These are phyloP conservation scores for Citrullus colocynthis DNA, from an alignment of 306 rosid genomes.

Conservation along the genomic window DNA sequence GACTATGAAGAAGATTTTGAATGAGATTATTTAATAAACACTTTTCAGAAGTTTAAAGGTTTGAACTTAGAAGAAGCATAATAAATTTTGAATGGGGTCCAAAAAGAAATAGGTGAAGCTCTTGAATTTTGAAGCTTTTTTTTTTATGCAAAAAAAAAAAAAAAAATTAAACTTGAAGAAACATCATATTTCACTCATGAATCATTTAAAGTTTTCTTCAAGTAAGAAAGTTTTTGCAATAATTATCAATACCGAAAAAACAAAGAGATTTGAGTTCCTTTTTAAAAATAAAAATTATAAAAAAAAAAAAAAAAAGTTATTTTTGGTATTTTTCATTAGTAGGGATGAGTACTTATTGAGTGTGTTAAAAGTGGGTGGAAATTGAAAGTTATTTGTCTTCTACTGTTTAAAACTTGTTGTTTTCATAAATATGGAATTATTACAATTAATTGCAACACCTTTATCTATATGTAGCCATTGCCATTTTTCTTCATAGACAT, in stretches of 20 bases:
- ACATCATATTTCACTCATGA: not conserved
- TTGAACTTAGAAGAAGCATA: not conserved
- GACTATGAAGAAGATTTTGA: not conserved
- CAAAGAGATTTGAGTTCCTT: not conserved
- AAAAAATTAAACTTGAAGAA: not conserved
- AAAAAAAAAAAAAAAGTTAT: not conserved
- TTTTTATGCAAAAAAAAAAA: not conserved
- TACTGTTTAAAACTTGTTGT: not conserved
- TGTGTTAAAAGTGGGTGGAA: not conserved
- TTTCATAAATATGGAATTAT: not conserved
- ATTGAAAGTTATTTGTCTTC: not conserved
- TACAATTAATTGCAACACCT: not conserved
- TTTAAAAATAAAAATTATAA: not conserved
- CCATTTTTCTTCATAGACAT: no score
- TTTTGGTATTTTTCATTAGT: not conserved
- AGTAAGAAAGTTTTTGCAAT: not conserved
- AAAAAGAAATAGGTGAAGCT: not conserved
- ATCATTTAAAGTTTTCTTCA: not conserved
- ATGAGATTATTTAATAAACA: not conserved
- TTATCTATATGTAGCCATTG: not conserved
- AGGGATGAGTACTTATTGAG: not conserved
- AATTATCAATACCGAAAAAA: not conserved
- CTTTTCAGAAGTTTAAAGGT: not conserved
- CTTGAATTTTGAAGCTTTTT: not conserved
- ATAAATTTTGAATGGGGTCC: not conserved